These are phyloP conservation scores for Limnanthes douglasii DNA, from an alignment of 345 rosid species.

Conservation along the genomic window DNA sequence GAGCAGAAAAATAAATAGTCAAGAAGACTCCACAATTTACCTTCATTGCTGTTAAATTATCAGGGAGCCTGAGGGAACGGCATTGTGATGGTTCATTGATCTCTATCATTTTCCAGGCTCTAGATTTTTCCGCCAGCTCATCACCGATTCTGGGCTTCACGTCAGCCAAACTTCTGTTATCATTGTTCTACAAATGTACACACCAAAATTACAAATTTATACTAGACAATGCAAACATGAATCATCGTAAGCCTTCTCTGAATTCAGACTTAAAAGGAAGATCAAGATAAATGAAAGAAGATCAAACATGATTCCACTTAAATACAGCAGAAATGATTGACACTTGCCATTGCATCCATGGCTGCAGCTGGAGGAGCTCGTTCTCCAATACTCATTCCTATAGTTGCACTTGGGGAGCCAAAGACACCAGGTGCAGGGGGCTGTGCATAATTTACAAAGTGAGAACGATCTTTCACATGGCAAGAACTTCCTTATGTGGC, in stretches of 20 bases:
- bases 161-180: conserved; percentile 25
- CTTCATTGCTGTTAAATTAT: conserved; percentile 29
- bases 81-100: conserved; percentile 40
- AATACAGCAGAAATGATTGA: not conserved
- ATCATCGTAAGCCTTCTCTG: not conserved
- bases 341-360: conserved; percentile 27
- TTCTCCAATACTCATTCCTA: conserved; percentile 18
- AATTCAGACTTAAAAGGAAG: not conserved
- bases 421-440: conserved; percentile 17
- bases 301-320: conserved; percentile 1
- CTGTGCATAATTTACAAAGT: conserved; percentile 15
- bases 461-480: conserved; percentile 6
- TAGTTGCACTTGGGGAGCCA: conserved; percentile 22
- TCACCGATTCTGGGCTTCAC: conserved; percentile 43
- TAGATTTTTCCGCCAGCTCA: conserved; percentile 40
- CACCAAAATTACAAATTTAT: conserved; percentile 3
- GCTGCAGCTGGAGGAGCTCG: conserved; percentile 33
- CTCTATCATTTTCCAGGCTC: conserved; percentile 52
- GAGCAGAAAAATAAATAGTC: not conserved
- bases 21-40: conserved; percentile 14
- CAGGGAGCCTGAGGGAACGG: conserved; percentile 49
- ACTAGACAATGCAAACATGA: conserved; percentile 7
- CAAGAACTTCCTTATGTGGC: not conserved
- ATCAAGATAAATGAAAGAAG: conserved; percentile 3
- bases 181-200: conserved; percentile 32